A percentile compares a stretch with the other conserved stretches of the same genome.
These are phyloP conservation scores for Nepenthes mirabilis DNA, from an alignment of 148 eudicot species.

Conservation along the genomic window DNA sequence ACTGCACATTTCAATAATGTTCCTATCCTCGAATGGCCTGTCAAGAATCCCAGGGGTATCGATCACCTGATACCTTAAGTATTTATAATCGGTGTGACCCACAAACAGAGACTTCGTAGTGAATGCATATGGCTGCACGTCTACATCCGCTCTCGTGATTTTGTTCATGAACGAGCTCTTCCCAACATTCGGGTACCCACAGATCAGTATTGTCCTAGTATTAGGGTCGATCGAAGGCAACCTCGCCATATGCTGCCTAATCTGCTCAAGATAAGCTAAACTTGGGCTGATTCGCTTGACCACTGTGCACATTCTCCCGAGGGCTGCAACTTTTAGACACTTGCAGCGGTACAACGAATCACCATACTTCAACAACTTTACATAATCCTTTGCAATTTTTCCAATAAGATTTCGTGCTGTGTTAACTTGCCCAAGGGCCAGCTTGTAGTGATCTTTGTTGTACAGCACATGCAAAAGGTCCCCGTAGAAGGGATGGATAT, in stretches of 20 bases:
- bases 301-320: slow-evolving; percentile 95
- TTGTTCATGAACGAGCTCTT: slow-evolving; percentile 95
- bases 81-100: slow-evolving; percentile 90
- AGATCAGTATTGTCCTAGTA: slow-evolving; percentile 73
- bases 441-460: slow-evolving; percentile 95
- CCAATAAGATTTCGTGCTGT: slow-evolving; percentile 78
- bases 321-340: slow-evolving; percentile 88
- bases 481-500: slow-evolving; percentile 90
- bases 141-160: slow-evolving; percentile 91
- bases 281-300: slow-evolving; percentile 75
- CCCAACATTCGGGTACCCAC: slow-evolving; percentile 95
- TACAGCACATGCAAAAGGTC: slow-evolving; percentile 87
- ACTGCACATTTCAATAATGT: slow-evolving; percentile 95
- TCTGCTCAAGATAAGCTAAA: slow-evolving; percentile 88
- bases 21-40: slow-evolving; percentile 88
- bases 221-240: slow-evolving; percentile 93
- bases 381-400: slow-evolving; percentile 76
- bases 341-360: slow-evolving; percentile 90
- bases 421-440: slow-evolving; percentile 90
- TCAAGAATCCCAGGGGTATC: slow-evolving; percentile 93
- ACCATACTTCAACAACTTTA: slow-evolving; percentile 76
- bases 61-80: slow-evolving; percentile 82
- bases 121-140: slow-evolving; percentile 94
- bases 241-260: slow-evolving; percentile 94
- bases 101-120: slow-evolving; percentile 90